These are phyloP conservation scores for Candida verbasci DNA, from an alignment of 805 yeast species.

Conservation along the genomic window DNA sequence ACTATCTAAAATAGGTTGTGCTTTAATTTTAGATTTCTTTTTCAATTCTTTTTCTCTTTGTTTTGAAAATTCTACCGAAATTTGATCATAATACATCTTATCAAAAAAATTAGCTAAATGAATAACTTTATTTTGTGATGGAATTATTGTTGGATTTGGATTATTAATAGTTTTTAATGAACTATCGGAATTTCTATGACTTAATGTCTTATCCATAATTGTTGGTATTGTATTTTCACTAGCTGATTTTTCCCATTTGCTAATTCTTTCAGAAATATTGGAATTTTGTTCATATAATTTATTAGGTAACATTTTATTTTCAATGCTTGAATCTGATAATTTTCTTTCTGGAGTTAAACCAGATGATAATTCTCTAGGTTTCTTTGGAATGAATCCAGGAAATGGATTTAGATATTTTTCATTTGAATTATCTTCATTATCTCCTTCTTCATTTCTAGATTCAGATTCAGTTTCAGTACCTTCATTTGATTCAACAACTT, in stretches of 20 bases:
- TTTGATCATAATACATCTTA: slow-evolving; percentile 71
- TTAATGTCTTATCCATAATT: slow-evolving; percentile 3
- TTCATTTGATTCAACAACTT: neutral
- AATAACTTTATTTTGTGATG: slow-evolving; percentile 41
- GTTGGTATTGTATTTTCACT: neutral
- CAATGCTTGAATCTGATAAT: slow-evolving; percentile 17
- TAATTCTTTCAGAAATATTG: slow-evolving; percentile 14
- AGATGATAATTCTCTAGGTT: neutral
- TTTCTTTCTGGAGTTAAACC: slow-evolving; percentile 1
- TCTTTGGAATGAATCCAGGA: slow-evolving; percentile 2
- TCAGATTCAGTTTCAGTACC: neutral
- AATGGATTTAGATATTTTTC: slow-evolving; percentile 1
- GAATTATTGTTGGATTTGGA: slow-evolving; percentile 3
- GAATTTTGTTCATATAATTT: slow-evolving; percentile 16
- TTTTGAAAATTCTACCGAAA: slow-evolving; percentile 79
- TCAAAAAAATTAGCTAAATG: slow-evolving; percentile 66
- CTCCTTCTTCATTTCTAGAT: neutral
- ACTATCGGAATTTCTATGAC: slow-evolving; percentile 12
- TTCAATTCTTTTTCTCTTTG: slow-evolving; percentile 77
- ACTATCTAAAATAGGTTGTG: slow-evolving; percentile 66
- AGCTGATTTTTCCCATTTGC: slow-evolving; percentile 11
- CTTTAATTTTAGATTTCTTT: slow-evolving; percentile 58
- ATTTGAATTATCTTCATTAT: neutral
- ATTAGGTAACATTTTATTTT: slow-evolving; percentile 10
- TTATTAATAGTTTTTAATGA: slow-evolving; percentile 2